Evolutionary conservation across 805 yeast genomes (phyloP).

Genomic region (Brettanomyces naardenensis): DNA sequence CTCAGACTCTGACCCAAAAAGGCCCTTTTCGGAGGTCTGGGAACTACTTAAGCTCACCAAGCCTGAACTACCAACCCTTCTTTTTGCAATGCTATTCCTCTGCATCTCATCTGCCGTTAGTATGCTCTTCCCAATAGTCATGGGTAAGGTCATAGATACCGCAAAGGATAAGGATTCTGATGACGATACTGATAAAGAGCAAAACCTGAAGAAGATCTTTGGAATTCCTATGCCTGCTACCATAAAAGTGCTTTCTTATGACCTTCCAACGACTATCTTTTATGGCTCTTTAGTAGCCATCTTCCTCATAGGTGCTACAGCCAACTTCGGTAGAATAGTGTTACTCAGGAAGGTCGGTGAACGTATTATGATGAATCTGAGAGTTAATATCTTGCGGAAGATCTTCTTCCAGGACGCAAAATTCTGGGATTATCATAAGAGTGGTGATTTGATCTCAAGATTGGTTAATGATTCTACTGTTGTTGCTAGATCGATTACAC

Average conservation of each 20-base stretch:
- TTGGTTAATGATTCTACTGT: constrained; percentile 83
- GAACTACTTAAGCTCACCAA: constrained; percentile 49
- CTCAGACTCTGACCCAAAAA: too few relatives aligned
- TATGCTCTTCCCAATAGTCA: constrained; percentile 73
- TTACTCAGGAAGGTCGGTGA: constrained; percentile 78
- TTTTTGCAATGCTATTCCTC: constrained; percentile 56
- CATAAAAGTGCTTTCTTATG: constrained; percentile 31
- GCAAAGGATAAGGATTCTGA: constrained; percentile 31
- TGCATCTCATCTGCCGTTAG: constrained; percentile 68
- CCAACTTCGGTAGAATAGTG: constrained; percentile 77
- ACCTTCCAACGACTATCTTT: constrained; percentile 57
- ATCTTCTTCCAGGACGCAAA: constrained; percentile 81
- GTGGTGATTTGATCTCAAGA: constrained; percentile 88
- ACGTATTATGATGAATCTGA: constrained; percentile 72
- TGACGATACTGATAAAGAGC: constrained; percentile 14
- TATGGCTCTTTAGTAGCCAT: constrained; percentile 52
- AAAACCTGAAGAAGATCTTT: constrained; percentile 6
- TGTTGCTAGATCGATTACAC: constrained; percentile 79
- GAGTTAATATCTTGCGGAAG: constrained; percentile 69
- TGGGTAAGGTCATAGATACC: constrained; percentile 81
- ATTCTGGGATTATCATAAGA: constrained; percentile 81
- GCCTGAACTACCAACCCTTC: constrained; percentile 47
- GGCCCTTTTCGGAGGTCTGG: constrained; percentile 29
- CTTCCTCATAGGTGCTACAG: constrained; percentile 65
- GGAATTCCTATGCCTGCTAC: constrained; percentile 9